These are phyloP conservation scores for Emmonsia crescens DNA, from an alignment of 2,329 filamentous ascomycete genomes.

Conservation along the genomic window DNA sequence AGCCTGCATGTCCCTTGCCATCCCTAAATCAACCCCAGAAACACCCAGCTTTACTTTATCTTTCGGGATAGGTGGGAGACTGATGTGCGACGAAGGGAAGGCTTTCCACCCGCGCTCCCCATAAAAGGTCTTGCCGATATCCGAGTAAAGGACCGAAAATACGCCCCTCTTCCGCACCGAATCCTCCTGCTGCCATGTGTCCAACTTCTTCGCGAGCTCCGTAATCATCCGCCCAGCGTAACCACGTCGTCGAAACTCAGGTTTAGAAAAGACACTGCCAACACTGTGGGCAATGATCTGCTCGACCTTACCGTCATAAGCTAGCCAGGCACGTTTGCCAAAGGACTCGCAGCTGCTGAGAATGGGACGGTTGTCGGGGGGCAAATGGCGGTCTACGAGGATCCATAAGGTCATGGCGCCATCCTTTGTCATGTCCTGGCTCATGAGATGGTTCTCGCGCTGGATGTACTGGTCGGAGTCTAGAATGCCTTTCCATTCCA, in stretches of 20 bases:
- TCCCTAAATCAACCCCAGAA: slow-evolving; percentile 18
- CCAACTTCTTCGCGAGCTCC: slow-evolving; percentile 49
- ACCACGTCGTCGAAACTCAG: slow-evolving; percentile 55
- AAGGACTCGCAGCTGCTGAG: slow-evolving; percentile 50
- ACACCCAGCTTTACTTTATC: slow-evolving; percentile 14
- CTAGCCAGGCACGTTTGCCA: slow-evolving; percentile 31
- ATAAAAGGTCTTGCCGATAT: slow-evolving; percentile 79
- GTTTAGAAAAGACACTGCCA: slow-evolving; percentile 66
- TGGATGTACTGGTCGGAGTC: slow-evolving; percentile 45
- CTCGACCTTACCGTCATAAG: slow-evolving; percentile 45
- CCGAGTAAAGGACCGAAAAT: slow-evolving; percentile 76
- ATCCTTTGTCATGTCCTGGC: slow-evolving; percentile 43
- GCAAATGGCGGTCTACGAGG: slow-evolving; percentile 39
- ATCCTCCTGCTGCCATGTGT: slow-evolving; percentile 42
- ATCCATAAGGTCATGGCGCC: slow-evolving; percentile 51
- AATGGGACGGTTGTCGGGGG: slow-evolving; percentile 34
- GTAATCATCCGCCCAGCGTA: slow-evolving; percentile 69
- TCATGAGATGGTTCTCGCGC: slow-evolving; percentile 44
- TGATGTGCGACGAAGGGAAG: slow-evolving; percentile 62
- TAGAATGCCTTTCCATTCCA: slow-evolving; percentile 48
- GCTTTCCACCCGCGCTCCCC: slow-evolving; percentile 64
- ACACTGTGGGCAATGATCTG: slow-evolving; percentile 56
- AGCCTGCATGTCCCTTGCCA: slow-evolving; percentile 22
- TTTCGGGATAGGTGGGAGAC: slow-evolving; percentile 40
- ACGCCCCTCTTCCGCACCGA: slow-evolving; percentile 33